phyloP scores from a whole-genome alignment of 805 yeast genomes.

The Saccharomyces jurei region DNA sequence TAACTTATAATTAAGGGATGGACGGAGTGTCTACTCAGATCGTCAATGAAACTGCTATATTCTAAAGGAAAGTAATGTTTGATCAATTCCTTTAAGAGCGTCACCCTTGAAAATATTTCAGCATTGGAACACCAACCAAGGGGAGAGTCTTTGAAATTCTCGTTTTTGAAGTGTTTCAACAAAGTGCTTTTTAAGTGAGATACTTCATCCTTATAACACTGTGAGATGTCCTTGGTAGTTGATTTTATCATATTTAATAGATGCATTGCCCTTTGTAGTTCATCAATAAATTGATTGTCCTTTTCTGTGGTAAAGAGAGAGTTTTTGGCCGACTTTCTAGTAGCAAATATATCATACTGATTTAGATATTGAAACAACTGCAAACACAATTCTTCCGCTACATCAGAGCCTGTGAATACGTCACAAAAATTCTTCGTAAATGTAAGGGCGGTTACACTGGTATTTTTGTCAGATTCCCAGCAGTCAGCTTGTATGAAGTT shows the following conservation, averaged over 20 bases:
- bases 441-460: slow-evolving; percentile 28
- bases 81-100: slow-evolving; percentile 10
- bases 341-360: slow-evolving; percentile 11
- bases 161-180: slow-evolving; percentile 1
- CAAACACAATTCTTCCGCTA: not conserved
- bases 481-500: slow-evolving; percentile 19
- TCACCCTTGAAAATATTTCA: slow-evolving; percentile 15
- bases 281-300: slow-evolving; percentile 56
- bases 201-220: not conserved
- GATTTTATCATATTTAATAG: slow-evolving; percentile 15
- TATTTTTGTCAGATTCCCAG: slow-evolving; percentile 16
- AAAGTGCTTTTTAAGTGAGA: not conserved
- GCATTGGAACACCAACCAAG: slow-evolving; percentile 24
- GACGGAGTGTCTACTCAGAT: slow-evolving; percentile 2
- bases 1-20: slow-evolving; percentile 13
- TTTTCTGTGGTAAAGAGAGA: slow-evolving; percentile 60
- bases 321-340: slow-evolving; percentile 18
- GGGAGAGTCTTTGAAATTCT: slow-evolving; percentile 11
- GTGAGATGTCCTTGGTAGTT: not conserved
- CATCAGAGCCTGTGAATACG: slow-evolving; percentile 1
- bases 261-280: slow-evolving; percentile 27
- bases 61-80: slow-evolving; percentile 1
- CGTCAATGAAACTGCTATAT: slow-evolving; percentile 1
- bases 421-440: slow-evolving; percentile 13
- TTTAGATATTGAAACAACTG: slow-evolving; percentile 6